Base-by-base conservation (phyloP, 2,329 filamentous ascomycete genomes). In the Cercospora brassicicola region DNA sequence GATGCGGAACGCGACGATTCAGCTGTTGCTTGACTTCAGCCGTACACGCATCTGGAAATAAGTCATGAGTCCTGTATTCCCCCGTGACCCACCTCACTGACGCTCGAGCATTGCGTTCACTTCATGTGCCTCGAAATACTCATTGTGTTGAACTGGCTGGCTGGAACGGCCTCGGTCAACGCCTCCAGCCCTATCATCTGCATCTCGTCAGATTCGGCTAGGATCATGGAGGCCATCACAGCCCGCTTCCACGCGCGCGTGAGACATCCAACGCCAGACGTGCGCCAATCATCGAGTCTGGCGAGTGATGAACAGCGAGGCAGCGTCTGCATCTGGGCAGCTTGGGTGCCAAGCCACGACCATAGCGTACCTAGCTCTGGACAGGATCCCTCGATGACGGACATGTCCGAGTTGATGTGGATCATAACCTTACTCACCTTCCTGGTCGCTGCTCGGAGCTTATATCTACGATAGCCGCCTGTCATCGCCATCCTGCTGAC, bases 201-300 rank as follows among this genome's bases (percentile, higher is more conserved):
- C 45, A 39, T 5, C 39, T n/a, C 18, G 61, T 55, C 45, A 20
- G n/a, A 53, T 15, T 20, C 23, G 42, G n/a, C 10, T 8, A 39
- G 2, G 26, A 9, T 33, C 39, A 11, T 26, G 57, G 57, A 26
- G 18, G 23, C 28, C 36, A 51, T 39, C 62, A 48, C 31, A 36
- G 62, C 56, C 18, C n/a, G 28, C 55, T 18, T 36, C 26, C 66
- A 68, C 57, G 62, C 60, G 62, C 57, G 59, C 31, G 63, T 48
- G 53, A 64, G 60, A 67, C 26, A 23, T 31, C 28, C 39, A 20
- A 62, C 33, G 59, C 36, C 33, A 59, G 65, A 67, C 55, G 65
- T 60, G 48, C 28, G 45, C 64, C 57, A 53, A 36, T 55, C 48
- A 55, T 48, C n/a, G 31, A 28, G 18, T 15, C 26, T 36, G 48